phyloP scores from a whole-genome alignment of 306 rosid species.

The Cucumis hystrix region DNA sequence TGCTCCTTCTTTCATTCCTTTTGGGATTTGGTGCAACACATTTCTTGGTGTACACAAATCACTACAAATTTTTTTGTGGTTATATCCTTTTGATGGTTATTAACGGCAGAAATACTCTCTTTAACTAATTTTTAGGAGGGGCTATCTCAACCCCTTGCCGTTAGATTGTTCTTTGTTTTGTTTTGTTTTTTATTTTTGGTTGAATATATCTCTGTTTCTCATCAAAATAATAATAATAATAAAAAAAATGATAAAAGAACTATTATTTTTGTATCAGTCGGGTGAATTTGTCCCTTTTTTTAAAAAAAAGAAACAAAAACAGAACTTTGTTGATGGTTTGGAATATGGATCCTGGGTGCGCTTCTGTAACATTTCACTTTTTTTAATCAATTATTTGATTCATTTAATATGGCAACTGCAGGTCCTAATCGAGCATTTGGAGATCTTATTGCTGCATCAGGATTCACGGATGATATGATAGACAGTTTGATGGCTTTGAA shows the following conservation, averaged over 20 bases:
- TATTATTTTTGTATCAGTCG: background rate
- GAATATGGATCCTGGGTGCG: background rate
- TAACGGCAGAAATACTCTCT: background rate
- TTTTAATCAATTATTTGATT: background rate
- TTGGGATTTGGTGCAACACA: too few relatives aligned
- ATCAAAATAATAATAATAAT: too few relatives aligned
- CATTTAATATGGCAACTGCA: slow-evolving; percentile 14
- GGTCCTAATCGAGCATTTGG: slow-evolving; percentile 86
- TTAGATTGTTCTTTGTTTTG: background rate
- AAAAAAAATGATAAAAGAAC: background rate
- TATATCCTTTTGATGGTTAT: background rate
- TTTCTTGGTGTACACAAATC: background rate
- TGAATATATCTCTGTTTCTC: background rate
- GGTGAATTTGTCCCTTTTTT: background rate
- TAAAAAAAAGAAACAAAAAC: too few relatives aligned
- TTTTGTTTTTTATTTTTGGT: background rate
- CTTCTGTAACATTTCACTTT: background rate
- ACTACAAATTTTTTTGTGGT: background rate
- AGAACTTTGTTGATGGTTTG: background rate
- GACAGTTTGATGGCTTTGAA: slow-evolving; percentile 81
- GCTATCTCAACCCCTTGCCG: background rate
- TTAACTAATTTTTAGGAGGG: background rate
- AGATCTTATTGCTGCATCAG: slow-evolving; percentile 78
- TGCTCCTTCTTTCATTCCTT: too few relatives aligned
- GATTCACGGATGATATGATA: slow-evolving; percentile 88